phyloP scores from a whole-genome alignment of 2,329 filamentous ascomycete species.

The Dactylonectria estremocensis region DNA sequence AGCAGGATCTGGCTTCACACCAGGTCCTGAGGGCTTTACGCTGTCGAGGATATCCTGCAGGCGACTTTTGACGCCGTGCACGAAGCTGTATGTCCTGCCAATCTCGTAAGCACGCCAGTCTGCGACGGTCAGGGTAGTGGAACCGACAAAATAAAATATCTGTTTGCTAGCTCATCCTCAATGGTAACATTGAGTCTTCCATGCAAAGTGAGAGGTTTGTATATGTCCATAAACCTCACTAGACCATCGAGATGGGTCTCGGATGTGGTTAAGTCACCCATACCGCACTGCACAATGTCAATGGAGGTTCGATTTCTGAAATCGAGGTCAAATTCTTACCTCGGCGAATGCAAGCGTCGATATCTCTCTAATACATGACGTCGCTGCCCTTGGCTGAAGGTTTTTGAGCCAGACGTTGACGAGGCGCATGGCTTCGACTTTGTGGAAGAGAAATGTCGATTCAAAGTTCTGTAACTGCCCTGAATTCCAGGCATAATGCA shows the following conservation, averaged over 20 bases:
- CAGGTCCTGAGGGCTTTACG: not conserved
- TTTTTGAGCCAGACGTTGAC: conserved; percentile 32
- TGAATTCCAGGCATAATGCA: conserved; percentile 41
- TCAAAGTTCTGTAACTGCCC: conserved; percentile 36
- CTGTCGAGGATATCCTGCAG: conserved; percentile 31
- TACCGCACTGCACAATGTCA: conserved; percentile 31
- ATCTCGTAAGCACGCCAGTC: not conserved
- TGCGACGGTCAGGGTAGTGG: accelerated
- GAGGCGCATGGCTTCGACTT: conserved; percentile 36
- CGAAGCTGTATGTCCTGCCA: conserved; percentile 39
- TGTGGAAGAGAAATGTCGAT: conserved; percentile 40
- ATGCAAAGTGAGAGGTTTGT: conserved; percentile 10
- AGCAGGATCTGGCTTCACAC: not conserved
- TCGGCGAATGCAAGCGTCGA: conserved; percentile 39
- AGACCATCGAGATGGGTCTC: conserved; percentile 41
- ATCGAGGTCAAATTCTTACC: conserved; percentile 13
- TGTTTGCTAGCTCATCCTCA: conserved; percentile 38
- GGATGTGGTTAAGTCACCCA: conserved; percentile 34
- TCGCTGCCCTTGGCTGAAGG: not conserved
- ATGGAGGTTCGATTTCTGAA: not conserved
- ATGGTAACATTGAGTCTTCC: not conserved
- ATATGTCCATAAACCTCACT: conserved; percentile 40
- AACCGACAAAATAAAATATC: conserved; percentile 39
- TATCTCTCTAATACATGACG: conserved; percentile 35
- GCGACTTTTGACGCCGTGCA: conserved; percentile 43